Conservation (phyloP, 495 filamentous ascomycete genomes). For the Cercophora sp. region DNA sequence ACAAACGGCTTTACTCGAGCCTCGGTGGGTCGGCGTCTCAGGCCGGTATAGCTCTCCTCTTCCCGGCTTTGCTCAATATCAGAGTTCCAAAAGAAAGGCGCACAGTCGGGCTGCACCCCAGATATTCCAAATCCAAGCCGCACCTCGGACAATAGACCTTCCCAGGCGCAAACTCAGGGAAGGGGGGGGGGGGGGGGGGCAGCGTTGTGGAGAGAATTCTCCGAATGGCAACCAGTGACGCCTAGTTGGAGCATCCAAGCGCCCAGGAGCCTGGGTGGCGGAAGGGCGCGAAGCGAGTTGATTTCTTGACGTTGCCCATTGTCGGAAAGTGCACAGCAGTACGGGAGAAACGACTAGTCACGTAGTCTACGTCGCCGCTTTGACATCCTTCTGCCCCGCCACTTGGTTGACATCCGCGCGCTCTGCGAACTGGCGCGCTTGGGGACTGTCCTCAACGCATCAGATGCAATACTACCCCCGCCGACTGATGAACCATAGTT, state of each 20-base stretch:
- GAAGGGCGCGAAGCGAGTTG: too few species aligned
- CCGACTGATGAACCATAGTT: slow-evolving; percentile 12
- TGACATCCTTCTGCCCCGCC: slow-evolving; percentile 19
- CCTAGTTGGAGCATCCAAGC: slow-evolving; percentile 1
- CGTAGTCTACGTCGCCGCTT: slow-evolving; percentile 15
- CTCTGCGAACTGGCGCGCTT: slow-evolving; percentile 13
- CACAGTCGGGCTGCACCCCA: background rate
- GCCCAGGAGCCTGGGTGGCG: slow-evolving; percentile 21
- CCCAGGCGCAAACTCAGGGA: background rate
- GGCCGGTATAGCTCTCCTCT: background rate
- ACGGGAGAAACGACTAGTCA: slow-evolving; percentile 3
- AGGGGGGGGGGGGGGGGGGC: background rate
- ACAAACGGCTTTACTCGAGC: background rate
- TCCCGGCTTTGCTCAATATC: background rate
- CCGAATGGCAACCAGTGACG: slow-evolving; percentile 17
- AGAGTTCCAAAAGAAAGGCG: background rate
- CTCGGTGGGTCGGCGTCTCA: background rate
- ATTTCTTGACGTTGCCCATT: too few species aligned
- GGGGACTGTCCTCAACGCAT: slow-evolving; percentile 20
- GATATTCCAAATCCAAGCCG: slow-evolving; percentile 3
- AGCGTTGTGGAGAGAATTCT: slow-evolving; percentile 13
- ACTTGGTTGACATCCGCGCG: slow-evolving; percentile 16
- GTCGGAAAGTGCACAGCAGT: too few species aligned
- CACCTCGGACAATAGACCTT: background rate
- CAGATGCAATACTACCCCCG: slow-evolving; percentile 24